A percentile compares a stretch with the other conserved stretches of the same genome.
phyloP scores from a whole-genome alignment of 129 eudicot genomes.

The Flaveria bidentis region DNA sequence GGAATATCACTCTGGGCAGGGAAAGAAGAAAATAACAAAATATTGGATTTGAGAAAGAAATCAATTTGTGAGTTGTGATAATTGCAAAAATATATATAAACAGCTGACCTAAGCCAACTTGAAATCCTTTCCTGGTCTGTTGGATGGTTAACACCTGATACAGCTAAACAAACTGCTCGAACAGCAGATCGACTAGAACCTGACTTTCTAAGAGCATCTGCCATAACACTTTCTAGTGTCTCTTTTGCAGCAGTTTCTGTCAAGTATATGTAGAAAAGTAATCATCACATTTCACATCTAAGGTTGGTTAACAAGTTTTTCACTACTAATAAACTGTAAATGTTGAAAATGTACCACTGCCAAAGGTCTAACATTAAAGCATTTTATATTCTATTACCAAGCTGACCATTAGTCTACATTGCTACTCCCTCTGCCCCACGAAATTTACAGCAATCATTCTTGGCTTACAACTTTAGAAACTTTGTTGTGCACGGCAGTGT shows the following conservation, averaged over 20 bases:
- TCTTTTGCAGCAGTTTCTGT: conserved; percentile 92
- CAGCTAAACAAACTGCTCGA: conserved; percentile 90
- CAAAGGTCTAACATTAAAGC: neutral
- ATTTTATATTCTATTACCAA: neutral
- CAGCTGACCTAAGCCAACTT: conserved; percentile 76
- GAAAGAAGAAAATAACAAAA: conserved; percentile 13
- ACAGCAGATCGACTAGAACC: conserved; percentile 74
- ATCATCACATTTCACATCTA: conserved; percentile 7
- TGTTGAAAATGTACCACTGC: neutral
- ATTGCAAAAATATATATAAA: conserved; percentile 16
- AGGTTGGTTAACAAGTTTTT: conserved; percentile 16
- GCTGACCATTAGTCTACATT: neutral
- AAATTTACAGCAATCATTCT: neutral
- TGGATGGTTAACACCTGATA: conserved; percentile 93
- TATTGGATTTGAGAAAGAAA: neutral
- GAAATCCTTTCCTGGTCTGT: conserved; percentile 77
- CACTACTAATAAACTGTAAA: conserved; percentile 10
- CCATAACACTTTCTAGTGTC: conserved; percentile 82
- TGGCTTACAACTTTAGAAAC: neutral
- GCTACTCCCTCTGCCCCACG: neutral
- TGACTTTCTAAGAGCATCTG: conserved; percentile 70
- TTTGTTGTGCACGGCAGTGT: neutral
- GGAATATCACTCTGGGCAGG: conserved; percentile 65
- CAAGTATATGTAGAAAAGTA: conserved; percentile 18
- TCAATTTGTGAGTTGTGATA: neutral